Evolutionary conservation across 139 green algal genomes (phyloP).

Genomic region (Nannochloris sp.): DNA sequence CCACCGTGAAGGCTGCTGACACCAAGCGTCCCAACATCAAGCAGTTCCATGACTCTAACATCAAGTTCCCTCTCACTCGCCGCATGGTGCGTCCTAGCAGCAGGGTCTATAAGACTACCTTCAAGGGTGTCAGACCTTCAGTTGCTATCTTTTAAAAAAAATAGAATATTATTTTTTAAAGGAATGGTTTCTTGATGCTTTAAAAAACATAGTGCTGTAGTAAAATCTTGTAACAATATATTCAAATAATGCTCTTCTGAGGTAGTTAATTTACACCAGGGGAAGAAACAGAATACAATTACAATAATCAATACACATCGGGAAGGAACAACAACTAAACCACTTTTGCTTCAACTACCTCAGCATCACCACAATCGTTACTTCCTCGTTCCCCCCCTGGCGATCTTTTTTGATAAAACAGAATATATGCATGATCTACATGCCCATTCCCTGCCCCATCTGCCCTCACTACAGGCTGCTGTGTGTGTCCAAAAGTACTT

Average conservation of each 20-base stretch:
- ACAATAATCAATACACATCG: not conserved
- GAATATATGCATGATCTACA: constrained; percentile 93
- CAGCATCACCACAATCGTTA: not conserved
- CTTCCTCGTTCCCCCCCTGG: not conserved
- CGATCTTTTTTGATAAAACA: constrained; percentile 74
- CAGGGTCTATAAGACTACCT: constrained; percentile 65
- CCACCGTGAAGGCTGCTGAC: constrained; percentile 58
- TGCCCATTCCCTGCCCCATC: not conserved
- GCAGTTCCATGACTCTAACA: constrained; percentile 95
- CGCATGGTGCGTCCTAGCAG: constrained; percentile 45
- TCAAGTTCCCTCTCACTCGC: constrained; percentile 84
- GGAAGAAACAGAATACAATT: not conserved
- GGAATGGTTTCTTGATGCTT: too few species aligned
- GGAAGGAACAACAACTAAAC: not conserved
- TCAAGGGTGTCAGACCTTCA: constrained; percentile 82
- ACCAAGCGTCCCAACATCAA: constrained; percentile 86
- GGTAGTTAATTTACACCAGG: too few species aligned
- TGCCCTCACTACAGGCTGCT: constrained; percentile 14
- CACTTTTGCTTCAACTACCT: not conserved
- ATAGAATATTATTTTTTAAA: too few species aligned
- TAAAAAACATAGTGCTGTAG: not conserved
- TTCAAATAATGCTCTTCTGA: not conserved
- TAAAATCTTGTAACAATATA: not conserved
- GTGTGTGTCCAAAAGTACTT: constrained; percentile 80
- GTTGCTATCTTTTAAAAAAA: constrained; percentile 64